A percentile compares a stretch with the other conserved stretches of the same genome.
These are phyloP conservation scores for Trichothecium roseum DNA, from an alignment of 2,329 filamentous ascomycete species.

Conservation along the genomic window DNA sequence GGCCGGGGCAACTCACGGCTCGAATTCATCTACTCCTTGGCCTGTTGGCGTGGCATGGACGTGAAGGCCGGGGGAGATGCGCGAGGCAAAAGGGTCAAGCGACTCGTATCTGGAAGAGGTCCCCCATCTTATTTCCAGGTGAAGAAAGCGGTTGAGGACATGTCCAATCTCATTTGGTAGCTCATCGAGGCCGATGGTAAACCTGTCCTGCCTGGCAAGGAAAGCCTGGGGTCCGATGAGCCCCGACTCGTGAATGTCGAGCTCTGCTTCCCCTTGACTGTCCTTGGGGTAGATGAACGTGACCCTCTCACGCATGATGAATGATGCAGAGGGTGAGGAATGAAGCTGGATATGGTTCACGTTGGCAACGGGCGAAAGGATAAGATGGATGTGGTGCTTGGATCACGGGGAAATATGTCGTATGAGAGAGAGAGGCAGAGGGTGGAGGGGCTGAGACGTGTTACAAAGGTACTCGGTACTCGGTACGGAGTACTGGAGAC, in stretches of 20 bases:
- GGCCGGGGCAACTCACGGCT: constrained; percentile 11
- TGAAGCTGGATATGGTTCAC: too few species aligned
- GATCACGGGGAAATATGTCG: too few species aligned
- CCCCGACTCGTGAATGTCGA: constrained; percentile 45
- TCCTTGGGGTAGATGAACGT: constrained; percentile 67
- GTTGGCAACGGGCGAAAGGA: too few species aligned
- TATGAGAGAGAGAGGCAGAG: too few species aligned
- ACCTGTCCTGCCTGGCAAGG: constrained; percentile 64
- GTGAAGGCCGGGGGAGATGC: constrained; percentile 72
- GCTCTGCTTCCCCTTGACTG: constrained; percentile 51
- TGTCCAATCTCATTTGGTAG: constrained; percentile 57
- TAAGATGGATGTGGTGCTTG: too few species aligned
- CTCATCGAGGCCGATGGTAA: constrained; percentile 65
- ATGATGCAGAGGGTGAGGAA: too few species aligned
- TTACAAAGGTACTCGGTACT: too few species aligned
- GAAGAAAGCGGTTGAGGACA: constrained; percentile 50
- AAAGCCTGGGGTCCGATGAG: constrained; percentile 44
- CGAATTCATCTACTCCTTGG: constrained; percentile 34
- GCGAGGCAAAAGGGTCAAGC: constrained; percentile 61
- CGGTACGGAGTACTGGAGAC: too few species aligned
- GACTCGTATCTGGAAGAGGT: constrained; percentile 45
- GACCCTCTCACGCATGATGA: constrained; percentile 62
- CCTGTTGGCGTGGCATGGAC: constrained; percentile 43
- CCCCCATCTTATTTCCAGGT: constrained; percentile 75
- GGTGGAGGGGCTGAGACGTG: too few species aligned